Evolutionary conservation across 306 rosid genomes (phyloP), one percentile per base, ranked within the genome.

Genomic region (Betula pendula): DNA sequence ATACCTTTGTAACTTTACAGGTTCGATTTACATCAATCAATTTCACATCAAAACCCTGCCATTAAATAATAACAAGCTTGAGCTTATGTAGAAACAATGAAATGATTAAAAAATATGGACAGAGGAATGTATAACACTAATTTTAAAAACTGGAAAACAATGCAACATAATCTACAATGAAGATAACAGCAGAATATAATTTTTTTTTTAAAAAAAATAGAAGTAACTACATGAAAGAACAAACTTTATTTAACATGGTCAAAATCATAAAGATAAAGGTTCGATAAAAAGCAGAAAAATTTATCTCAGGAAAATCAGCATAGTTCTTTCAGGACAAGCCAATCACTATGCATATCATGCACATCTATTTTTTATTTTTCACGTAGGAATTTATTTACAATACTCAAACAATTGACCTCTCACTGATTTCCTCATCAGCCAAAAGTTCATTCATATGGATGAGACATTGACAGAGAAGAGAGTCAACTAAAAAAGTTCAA

Each of bases 1-100:
- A 52, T 88, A 90, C 98, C 98, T 89, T 94, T 2, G 96, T 94
- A 78, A 94, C 97, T 88, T 94, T 94, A 88, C 93, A 90, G 40
- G 97, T 91, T 75, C 98, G 90, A 81, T 90, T 94, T 85, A 94
- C 94, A 81, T 92, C 85, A 81, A 92, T 89, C 87, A 92, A 74
- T 84, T 81, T 92, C 78, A 89, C 92, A 79, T 94, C 98, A 75
- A 94, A 94, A 68, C 97, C 97, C 97, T 94, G 93, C 85, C 81
- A 85, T 33, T 51, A 77, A 52, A 79, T 56, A 73, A 66, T 17
- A 70, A 70, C 25, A 7, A 44, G 47, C 35, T 10, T 24, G 79
- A 81, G 70, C 51, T 75, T 44, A 68, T 51, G 60, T 42, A 65
- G 59, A 29, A 47, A 1, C 1, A 3, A 51, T 24, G 56, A 12